Evolutionary conservation across 495 filamentous ascomycete genomes (phyloP).

Genomic region (Recurvomyces mirabilis): DNA sequence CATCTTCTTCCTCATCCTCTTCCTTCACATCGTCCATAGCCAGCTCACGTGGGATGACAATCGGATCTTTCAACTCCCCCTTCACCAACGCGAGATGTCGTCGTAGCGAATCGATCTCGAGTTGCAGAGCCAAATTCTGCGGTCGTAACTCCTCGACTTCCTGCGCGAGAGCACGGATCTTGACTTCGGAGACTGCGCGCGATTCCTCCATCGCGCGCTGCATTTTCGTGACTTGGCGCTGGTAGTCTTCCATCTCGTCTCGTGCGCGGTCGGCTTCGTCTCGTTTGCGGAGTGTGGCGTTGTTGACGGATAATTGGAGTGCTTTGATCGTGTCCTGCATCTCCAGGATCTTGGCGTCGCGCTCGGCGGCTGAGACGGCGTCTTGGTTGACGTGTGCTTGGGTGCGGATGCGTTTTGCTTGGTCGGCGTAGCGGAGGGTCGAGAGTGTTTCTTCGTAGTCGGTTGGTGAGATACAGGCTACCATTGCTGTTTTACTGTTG

Average conservation of each 20-base stretch:
- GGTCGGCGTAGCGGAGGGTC: slow-evolving; percentile 92
- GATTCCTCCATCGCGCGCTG: slow-evolving; percentile 91
- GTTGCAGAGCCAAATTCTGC: slow-evolving; percentile 46
- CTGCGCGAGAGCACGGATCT: slow-evolving; percentile 72
- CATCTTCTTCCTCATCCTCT: slow-evolving; percentile 30
- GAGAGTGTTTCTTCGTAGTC: slow-evolving; percentile 97
- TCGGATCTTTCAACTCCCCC: slow-evolving; percentile 81
- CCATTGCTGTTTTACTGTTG: slow-evolving; percentile 97
- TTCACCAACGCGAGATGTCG: slow-evolving; percentile 76
- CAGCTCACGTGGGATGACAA: slow-evolving; percentile 42
- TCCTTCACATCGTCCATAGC: slow-evolving; percentile 15
- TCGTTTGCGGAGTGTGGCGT: slow-evolving; percentile 37
- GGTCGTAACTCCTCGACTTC: slow-evolving; percentile 42
- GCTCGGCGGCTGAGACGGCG: slow-evolving; percentile 69
- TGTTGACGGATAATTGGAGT: slow-evolving; percentile 60
- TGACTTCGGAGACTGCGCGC: slow-evolving; percentile 74
- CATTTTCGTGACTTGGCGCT: slow-evolving; percentile 71
- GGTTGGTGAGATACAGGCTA: slow-evolving; percentile 86
- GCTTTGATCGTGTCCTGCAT: slow-evolving; percentile 88
- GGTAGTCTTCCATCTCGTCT: slow-evolving; percentile 83
- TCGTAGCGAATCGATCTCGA: slow-evolving; percentile 79
- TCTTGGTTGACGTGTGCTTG: slow-evolving; percentile 94
- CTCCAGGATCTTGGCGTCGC: slow-evolving; percentile 82
- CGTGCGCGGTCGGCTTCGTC: slow-evolving; percentile 38
- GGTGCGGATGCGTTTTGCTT: slow-evolving; percentile 96